These are phyloP conservation scores for Pyrus betulifolia DNA, from an alignment of 306 rosid species.

Conservation along the genomic window DNA sequence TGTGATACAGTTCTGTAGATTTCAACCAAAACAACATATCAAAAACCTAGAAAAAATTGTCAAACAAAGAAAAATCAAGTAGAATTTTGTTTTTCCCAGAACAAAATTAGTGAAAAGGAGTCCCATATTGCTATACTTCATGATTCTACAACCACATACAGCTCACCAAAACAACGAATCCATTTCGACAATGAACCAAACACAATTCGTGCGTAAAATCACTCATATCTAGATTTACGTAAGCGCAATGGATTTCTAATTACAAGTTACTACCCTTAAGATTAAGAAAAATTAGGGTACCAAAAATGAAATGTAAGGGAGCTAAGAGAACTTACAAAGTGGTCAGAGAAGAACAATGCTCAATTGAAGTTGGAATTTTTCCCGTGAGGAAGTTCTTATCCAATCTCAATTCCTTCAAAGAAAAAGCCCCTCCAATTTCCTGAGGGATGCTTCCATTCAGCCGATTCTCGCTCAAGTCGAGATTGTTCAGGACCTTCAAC, in stretches of 20 bases:
- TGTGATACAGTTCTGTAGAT: conserved; percentile 57
- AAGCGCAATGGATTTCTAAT: not conserved
- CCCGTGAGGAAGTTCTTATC: conserved; percentile 62
- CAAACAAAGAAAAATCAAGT: not conserved
- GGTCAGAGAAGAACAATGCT: conserved; percentile 59
- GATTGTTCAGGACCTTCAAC: conserved; percentile 44
- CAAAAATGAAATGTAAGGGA: not conserved
- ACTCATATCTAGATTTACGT: not conserved
- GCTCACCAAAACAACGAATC: not conserved
- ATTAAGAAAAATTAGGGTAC: not conserved
- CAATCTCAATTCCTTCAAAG: conserved; percentile 62
- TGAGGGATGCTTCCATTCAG: conserved; percentile 72
- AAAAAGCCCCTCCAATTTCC: conserved; percentile 57
- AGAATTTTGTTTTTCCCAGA: not conserved
- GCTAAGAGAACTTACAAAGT: conserved; percentile 57
- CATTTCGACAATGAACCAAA: not conserved
- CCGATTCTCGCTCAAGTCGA: conserved; percentile 69
- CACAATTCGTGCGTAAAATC: not conserved
- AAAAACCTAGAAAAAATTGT: not conserved
- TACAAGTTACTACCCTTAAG: not conserved
- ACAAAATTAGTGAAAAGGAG: not conserved
- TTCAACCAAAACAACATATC: not conserved
- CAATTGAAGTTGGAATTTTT: conserved; percentile 59
- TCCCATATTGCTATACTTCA: too few species aligned
- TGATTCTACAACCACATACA: too few species aligned